A percentile compares a stretch with the other conserved stretches of the same genome.
phyloP scores from a whole-genome alignment of 495 filamentous ascomycete genomes.

The Hypoxylon perforatum region DNA sequence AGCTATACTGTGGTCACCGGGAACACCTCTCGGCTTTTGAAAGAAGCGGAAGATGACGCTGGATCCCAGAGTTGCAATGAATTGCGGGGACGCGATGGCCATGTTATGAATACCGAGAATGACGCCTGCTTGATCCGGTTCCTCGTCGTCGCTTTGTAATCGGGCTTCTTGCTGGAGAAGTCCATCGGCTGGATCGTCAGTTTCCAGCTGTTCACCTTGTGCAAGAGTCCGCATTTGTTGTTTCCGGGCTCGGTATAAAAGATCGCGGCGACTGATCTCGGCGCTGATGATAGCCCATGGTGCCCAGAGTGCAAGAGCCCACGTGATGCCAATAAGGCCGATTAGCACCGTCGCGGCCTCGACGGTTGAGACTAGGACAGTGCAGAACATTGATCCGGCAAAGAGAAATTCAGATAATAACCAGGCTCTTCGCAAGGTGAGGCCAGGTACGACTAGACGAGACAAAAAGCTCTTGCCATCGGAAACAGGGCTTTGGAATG shows the following conservation, averaged over 20 bases:
- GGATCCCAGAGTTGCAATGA: constrained; percentile 83
- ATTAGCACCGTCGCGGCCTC: constrained; percentile 77
- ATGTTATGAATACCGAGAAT: constrained; percentile 94
- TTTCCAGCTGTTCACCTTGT: constrained; percentile 15
- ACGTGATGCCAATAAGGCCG: constrained; percentile 82
- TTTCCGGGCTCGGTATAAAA: constrained; percentile 67
- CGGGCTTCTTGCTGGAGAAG: constrained; percentile 41
- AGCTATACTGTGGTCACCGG: constrained; percentile 86
- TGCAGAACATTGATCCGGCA: constrained; percentile 79
- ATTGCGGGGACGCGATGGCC: constrained; percentile 86
- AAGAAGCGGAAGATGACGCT: constrained; percentile 81
- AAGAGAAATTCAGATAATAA: constrained; percentile 83
- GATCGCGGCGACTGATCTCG: constrained; percentile 83
- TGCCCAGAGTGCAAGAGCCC: constrained; percentile 91
- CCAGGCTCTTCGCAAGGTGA: constrained; percentile 90
- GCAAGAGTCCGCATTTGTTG: constrained; percentile 46
- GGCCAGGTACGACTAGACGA: constrained; percentile 75
- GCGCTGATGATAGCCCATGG: constrained; percentile 92
- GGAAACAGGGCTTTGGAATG: constrained; percentile 45
- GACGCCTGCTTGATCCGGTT: constrained; percentile 82
- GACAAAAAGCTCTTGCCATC: constrained; percentile 58
- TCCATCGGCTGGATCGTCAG: constrained; percentile 6
- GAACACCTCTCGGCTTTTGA: constrained; percentile 83
- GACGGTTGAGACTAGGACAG: constrained; percentile 76
- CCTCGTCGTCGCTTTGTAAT: constrained; percentile 56